Evolutionary conservation across 1,284 basidiomycete genomes (phyloP).

Genomic region (Polyporus tsugae): DNA sequence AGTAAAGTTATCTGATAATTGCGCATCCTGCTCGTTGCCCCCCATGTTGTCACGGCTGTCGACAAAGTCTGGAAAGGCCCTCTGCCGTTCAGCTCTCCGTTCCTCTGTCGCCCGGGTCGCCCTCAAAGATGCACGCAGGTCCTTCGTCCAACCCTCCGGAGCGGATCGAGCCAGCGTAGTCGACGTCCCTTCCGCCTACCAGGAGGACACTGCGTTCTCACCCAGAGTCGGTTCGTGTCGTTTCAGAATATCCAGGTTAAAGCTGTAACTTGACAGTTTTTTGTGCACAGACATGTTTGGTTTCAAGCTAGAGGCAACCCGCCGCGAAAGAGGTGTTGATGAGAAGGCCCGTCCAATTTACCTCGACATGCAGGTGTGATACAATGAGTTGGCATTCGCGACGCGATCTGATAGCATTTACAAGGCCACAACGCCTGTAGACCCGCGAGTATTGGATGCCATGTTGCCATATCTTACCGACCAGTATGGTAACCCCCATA

Average conservation of each 20-base stretch:
- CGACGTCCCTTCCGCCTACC: conserved; percentile 77
- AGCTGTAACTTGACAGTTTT: neutral
- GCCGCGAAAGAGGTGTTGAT: conserved; percentile 67
- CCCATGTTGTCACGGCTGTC: conserved; percentile 66
- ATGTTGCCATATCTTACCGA: conserved; percentile 98
- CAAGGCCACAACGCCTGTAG: conserved; percentile 96
- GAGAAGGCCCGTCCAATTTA: conserved; percentile 89
- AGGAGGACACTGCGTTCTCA: conserved; percentile 75
- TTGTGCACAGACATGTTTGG: conserved; percentile 84
- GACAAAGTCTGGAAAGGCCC: conserved; percentile 53
- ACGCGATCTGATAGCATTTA: conserved; percentile 8
- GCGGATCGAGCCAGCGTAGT: conserved; percentile 83
- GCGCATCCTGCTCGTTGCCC: conserved; percentile 35
- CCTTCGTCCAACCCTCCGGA: conserved; percentile 79
- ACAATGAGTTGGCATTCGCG: conserved; percentile 1
- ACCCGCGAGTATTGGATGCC: conserved; percentile 95
- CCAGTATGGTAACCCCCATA: conserved; percentile 98
- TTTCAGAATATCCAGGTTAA: neutral
- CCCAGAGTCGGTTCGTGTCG: conserved; percentile 67
- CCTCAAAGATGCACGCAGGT: conserved; percentile 44
- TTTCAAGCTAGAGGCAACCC: conserved; percentile 82
- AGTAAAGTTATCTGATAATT: conserved; percentile 43
- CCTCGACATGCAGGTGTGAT: conserved; percentile 89
- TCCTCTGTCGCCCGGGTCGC: conserved; percentile 30
- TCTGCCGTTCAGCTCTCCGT: conserved; percentile 43